phyloP scores from a whole-genome alignment of 345 rosid species.

The Ailanthus altissimus region DNA sequence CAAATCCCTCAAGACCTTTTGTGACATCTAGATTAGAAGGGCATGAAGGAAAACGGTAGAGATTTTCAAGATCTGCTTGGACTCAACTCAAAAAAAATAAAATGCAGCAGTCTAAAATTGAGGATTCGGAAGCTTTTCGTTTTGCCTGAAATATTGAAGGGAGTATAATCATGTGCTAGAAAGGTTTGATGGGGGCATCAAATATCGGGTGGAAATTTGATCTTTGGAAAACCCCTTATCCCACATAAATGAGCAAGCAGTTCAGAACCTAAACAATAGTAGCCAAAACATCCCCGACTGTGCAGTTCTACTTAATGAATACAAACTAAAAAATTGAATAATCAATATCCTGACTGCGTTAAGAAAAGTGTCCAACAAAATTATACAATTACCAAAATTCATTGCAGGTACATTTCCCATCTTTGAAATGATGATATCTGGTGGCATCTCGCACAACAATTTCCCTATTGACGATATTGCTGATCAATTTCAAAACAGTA shows the following conservation, averaged over 20 bases:
- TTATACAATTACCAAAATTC: slow-evolving; percentile 56
- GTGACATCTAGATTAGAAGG: no score
- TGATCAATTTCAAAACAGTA: slow-evolving; percentile 54
- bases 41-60: no score
- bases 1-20: no score
- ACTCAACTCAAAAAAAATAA: no score
- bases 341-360: not conserved
- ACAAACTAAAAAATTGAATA: not conserved
- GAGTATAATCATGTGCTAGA: not conserved
- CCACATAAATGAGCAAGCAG: not conserved
- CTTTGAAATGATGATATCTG: slow-evolving; percentile 75
- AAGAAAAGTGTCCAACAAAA: not conserved
- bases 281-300: not conserved
- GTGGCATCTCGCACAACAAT: slow-evolving; percentile 70
- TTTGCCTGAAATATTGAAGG: no score
- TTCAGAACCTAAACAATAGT: not conserved
- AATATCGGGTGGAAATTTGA: not conserved
- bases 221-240: not conserved
- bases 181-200: not conserved
- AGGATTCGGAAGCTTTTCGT: no score
- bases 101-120: no score
- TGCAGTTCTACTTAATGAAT: not conserved
- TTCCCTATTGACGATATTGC: slow-evolving; percentile 58
- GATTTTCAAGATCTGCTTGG: no score
- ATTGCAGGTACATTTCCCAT: slow-evolving; percentile 72